phyloP scores from a whole-genome alignment of 805 yeast genomes.

The Phaffomyces opuntiae region DNA sequence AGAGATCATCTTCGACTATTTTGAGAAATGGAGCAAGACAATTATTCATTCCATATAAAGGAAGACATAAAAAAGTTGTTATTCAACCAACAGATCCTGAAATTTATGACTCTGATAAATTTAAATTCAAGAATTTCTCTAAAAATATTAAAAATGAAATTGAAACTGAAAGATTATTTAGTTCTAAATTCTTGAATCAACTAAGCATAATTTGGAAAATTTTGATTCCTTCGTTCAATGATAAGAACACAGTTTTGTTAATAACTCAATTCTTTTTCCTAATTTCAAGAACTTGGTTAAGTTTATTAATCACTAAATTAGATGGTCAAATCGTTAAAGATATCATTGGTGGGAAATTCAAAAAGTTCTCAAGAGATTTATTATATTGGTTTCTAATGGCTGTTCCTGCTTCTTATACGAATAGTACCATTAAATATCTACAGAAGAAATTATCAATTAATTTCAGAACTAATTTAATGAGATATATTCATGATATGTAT shows the following conservation, averaged over 20 bases:
- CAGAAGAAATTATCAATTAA: slow-evolving; percentile 72
- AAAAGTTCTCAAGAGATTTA: slow-evolving; percentile 67
- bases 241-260: slow-evolving; percentile 60
- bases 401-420: slow-evolving; percentile 88
- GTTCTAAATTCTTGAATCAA: slow-evolving; percentile 67
- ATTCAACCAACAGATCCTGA: slow-evolving; percentile 25
- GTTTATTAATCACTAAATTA: slow-evolving; percentile 75
- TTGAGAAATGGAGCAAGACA: slow-evolving; percentile 25
- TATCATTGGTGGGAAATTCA: slow-evolving; percentile 74
- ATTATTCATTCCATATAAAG: slow-evolving; percentile 23
- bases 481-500: slow-evolving; percentile 88
- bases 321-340: slow-evolving; percentile 92
- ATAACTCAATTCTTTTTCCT: slow-evolving; percentile 68
- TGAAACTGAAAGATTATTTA: slow-evolving; percentile 27
- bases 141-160: slow-evolving; percentile 18
- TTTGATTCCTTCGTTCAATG: slow-evolving; percentile 66
- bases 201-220: slow-evolving; percentile 71
- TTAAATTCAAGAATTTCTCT: slow-evolving; percentile 21
- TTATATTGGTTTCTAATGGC: slow-evolving; percentile 86
- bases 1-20: slow-evolving; percentile 24
- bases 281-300: slow-evolving; percentile 78
- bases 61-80: slow-evolving; percentile 21
- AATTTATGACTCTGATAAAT: slow-evolving; percentile 22
- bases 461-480: slow-evolving; percentile 74
- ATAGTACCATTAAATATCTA: slow-evolving; percentile 78